These are phyloP conservation scores for Persicaria tinctoria DNA, from an alignment of 148 eudicot genomes.

Conservation along the genomic window DNA sequence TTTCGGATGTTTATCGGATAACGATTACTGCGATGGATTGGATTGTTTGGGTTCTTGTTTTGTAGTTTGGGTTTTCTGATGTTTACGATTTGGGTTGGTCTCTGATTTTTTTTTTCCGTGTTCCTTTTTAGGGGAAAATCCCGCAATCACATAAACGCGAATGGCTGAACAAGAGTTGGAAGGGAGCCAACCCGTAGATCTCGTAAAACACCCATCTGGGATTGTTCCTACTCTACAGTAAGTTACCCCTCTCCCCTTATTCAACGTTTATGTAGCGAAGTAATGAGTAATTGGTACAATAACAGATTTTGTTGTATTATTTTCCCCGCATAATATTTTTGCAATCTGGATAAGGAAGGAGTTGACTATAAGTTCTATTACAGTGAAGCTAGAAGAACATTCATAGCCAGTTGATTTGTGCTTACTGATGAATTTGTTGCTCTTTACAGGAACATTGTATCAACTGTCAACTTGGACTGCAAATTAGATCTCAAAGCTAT, in stretches of 20 bases:
- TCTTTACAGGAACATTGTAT: conserved; percentile 60
- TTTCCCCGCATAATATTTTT: background rate
- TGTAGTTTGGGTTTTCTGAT: background rate
- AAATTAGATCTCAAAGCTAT: conserved; percentile 79
- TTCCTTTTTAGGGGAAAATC: background rate
- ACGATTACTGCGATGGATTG: background rate
- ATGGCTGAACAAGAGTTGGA: conserved; percentile 76
- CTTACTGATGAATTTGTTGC: background rate
- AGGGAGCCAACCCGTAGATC: conserved; percentile 77
- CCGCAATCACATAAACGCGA: conserved; percentile 8
- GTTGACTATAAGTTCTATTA: background rate
- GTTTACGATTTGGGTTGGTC: background rate
- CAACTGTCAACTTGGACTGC: conserved; percentile 83
- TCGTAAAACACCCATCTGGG: conserved; percentile 64
- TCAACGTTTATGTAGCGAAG: background rate
- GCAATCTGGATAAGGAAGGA: background rate
- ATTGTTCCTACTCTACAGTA: conserved; percentile 86
- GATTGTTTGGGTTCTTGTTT: background rate
- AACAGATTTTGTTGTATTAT: background rate
- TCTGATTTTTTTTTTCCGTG: background rate
- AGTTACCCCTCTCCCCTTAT: conserved; percentile 13
- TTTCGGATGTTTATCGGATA: background rate
- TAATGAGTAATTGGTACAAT: background rate
- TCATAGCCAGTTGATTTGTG: background rate
- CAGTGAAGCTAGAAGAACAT: background rate